Conservation (phyloP, 2,329 filamentous ascomycete species). For the Dactylellina drechsleri region DNA sequence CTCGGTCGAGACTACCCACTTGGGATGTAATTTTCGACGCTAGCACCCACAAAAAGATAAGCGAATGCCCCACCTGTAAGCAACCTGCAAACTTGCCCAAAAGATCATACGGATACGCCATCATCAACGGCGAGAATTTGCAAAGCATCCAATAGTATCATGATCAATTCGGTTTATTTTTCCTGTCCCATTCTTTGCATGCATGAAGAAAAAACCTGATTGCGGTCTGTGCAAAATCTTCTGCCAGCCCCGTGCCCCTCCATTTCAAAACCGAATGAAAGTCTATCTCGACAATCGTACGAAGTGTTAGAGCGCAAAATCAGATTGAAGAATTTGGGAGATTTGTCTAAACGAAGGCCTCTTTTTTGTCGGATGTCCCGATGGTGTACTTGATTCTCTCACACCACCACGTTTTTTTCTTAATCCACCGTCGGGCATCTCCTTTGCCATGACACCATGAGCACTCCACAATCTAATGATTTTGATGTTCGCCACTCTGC, state of each 20-base stretch:
- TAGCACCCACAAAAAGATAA: conserved; percentile 42
- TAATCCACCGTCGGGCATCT: conserved; percentile 28
- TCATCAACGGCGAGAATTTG: not conserved
- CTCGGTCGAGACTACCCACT: conserved; percentile 47
- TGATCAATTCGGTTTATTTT: conserved; percentile 23
- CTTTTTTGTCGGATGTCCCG: conserved; percentile 34
- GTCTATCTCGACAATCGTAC: no score
- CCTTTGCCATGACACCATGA: conserved; percentile 10
- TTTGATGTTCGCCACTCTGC: not conserved
- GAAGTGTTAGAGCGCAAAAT: not conserved
- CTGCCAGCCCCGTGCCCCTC: conserved; percentile 28
- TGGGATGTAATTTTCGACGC: conserved; percentile 20
- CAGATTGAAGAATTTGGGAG: conserved; percentile 15
- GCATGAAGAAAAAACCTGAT: conserved; percentile 12
- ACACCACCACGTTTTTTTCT: conserved; percentile 31
- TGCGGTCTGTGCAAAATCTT: conserved; percentile 27
- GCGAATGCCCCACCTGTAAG: conserved; percentile 49
- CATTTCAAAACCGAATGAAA: not conserved
- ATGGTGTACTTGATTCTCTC: conserved; percentile 10
- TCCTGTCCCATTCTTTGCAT: conserved; percentile 8
- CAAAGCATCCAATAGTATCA: conserved; percentile 34
- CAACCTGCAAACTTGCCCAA: conserved; percentile 38
- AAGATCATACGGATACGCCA: conserved; percentile 42
- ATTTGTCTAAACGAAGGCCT: not conserved
- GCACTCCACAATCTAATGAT: conserved; percentile 11